Base-by-base conservation (phyloP, 345 rosid genomes). In the Eucalyptus paniculata region DNA sequence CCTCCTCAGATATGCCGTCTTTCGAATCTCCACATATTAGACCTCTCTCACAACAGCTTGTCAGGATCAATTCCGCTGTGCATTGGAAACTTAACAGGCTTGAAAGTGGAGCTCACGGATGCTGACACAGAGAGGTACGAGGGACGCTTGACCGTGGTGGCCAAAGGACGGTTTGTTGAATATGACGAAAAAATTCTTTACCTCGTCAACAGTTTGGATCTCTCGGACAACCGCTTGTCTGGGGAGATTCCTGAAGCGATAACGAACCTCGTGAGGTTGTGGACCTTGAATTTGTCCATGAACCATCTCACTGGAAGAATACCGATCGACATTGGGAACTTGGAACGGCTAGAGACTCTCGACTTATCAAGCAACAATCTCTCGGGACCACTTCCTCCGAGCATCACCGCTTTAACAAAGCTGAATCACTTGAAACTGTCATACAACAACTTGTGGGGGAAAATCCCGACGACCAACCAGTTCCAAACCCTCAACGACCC, bases 301-400 rank as follows among this genome's bases (percentile, higher is more conserved):
- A 95, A 95, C 93, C 58, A 18, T 90, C 83, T 93, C 13, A 91
- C 95, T 5, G 96, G 96, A 45, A 19, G 87, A 28, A 92, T 95
- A 90, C 96, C 95, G 15, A 85, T 87, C 86, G 91, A 92, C 89
- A 90, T 94, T 88, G 89, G 91, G n/a, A 86, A 89, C 28, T 89
- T 95, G 89, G 50, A 90, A 77, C 88, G 91, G 47, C 88, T 95
- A 86, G 87, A 87, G 44, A 88, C 72, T 49, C 82, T 96, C 86
- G 92, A 94, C 89, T 91, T 95, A 89, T 95, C 96, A 2, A 92
- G n/a, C 90, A 95, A 93, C 91, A 90, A 91, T 65, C 87, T 94
- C n/a, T 88, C 90, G 18, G 96, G 96, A 44, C 89, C 89, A 12
- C 94, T 95, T 53, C 98, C 96, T 5, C 72, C 15, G 40, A 87